A percentile compares a stretch with the other conserved stretches of the same genome.
Evolutionary conservation across 352 stramenopile genomes (phyloP).

Genomic region (Thalassiosira hispida): DNA sequence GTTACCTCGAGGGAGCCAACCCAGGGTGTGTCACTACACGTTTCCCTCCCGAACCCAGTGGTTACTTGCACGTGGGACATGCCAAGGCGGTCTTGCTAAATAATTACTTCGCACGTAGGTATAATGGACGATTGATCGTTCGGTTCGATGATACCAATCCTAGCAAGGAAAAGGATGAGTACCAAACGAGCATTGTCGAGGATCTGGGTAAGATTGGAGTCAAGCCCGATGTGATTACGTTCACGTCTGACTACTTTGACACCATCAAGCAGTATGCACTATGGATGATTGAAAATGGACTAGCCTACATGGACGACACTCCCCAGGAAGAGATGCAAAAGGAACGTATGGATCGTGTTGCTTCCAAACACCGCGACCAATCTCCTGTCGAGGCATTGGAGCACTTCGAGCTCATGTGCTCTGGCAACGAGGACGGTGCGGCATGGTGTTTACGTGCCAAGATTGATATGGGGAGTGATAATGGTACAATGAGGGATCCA

Average conservation of each 20-base stretch:
- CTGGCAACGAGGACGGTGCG: slow-evolving; percentile 87
- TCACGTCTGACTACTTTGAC: slow-evolving; percentile 98
- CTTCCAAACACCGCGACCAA: slow-evolving; percentile 92
- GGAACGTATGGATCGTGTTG: slow-evolving; percentile 92
- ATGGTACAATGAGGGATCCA: slow-evolving; percentile 93
- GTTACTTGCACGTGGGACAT: slow-evolving; percentile 99
- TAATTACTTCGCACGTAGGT: slow-evolving; percentile 96
- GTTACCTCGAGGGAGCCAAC: slow-evolving; percentile 93
- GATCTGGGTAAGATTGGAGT: slow-evolving; percentile 81
- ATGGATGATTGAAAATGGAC: slow-evolving; percentile 93
- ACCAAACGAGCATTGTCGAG: slow-evolving; percentile 90
- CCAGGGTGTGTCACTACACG: slow-evolving; percentile 96
- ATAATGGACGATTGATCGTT: slow-evolving; percentile 96
- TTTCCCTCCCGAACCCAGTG: slow-evolving; percentile 98
- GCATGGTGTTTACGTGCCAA: slow-evolving; percentile 95
- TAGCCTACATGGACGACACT: slow-evolving; percentile 99
- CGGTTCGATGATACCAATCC: slow-evolving; percentile 99
- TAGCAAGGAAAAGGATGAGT: slow-evolving; percentile 99
- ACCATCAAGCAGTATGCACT: slow-evolving; percentile 93
- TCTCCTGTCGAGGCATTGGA: slow-evolving; percentile 88
- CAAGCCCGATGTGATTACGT: slow-evolving; percentile 88
- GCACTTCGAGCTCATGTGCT: slow-evolving; percentile 97
- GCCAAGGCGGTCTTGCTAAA: slow-evolving; percentile 99
- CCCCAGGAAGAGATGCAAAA: slow-evolving; percentile 96
- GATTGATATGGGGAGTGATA: slow-evolving; percentile 88